phyloP scores from a whole-genome alignment of 2,329 filamentous ascomycete species.

The Aspergillus intermedius region DNA sequence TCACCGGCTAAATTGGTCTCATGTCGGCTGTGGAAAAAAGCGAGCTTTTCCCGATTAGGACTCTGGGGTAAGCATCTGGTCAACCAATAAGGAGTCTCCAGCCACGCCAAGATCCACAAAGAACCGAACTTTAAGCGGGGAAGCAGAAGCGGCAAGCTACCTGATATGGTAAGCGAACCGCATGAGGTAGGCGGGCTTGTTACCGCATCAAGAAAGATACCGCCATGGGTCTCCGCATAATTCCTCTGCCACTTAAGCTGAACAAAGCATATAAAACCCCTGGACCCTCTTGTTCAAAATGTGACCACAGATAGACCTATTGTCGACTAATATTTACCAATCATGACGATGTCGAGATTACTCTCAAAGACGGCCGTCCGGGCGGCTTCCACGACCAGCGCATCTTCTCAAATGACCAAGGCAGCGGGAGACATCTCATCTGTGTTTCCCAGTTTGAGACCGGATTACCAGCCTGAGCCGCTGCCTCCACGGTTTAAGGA shows the following conservation, averaged over 20 bases:
- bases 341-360: conserved; percentile 25
- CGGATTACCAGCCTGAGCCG: conserved; percentile 37
- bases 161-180: conserved; percentile 1
- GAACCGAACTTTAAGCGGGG: background rate
- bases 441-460: conserved; percentile 42
- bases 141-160: conserved; percentile 6
- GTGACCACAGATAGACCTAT: too few species aligned
- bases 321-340: conserved; percentile 1
- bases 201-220: conserved; percentile 4
- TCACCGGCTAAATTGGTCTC: background rate
- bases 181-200: conserved; percentile 9
- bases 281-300: background rate
- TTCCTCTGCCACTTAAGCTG: conserved; percentile 1
- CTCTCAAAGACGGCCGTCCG: conserved; percentile 22
- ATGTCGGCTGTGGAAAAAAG: background rate
- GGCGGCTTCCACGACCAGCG: conserved; percentile 25
- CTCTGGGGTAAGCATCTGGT: background rate
- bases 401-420: conserved; percentile 33
- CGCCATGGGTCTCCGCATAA: conserved; percentile 7
- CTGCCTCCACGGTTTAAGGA: conserved; percentile 38
- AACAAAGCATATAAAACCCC: conserved; percentile 11
- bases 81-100: background rate
- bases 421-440: conserved; percentile 43
- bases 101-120: background rate
- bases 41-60: background rate